phyloP scores from a whole-genome alignment of 768 basidiomycete species.

The Trametes maxima region DNA sequence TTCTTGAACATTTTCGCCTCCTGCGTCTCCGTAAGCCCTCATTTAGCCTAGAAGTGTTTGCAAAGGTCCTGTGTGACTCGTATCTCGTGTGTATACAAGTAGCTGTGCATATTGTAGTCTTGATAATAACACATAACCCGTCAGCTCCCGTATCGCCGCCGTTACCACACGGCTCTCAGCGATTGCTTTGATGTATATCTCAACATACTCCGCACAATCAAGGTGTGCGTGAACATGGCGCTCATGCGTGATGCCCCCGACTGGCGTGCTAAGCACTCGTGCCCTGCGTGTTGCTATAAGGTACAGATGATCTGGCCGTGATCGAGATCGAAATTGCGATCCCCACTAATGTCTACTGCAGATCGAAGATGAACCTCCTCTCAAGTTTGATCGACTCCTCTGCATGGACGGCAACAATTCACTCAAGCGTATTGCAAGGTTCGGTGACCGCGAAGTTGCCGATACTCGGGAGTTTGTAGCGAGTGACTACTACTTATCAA shows the following conservation, averaged over 20 bases:
- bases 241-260: constrained; percentile 34
- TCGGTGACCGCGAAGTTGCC: constrained; percentile 21
- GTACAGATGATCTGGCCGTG: constrained; percentile 15
- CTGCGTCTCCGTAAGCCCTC: constrained; percentile 21
- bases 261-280: constrained; percentile 39
- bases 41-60: constrained; percentile 24
- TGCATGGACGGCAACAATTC: background rate
- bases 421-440: constrained; percentile 28
- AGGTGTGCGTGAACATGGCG: constrained; percentile 24
- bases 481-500: constrained; percentile 33
- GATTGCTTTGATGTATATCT: constrained; percentile 42
- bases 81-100: constrained; percentile 22
- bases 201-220: constrained; percentile 26
- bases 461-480: constrained; percentile 25
- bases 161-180: constrained; percentile 30
- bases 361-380: constrained; percentile 29
- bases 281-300: constrained; percentile 41
- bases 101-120: too few relatives aligned
- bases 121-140: background rate
- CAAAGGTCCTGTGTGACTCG: constrained; percentile 23
- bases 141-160: constrained; percentile 33
- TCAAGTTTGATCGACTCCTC: background rate
- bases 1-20: constrained; percentile 18
- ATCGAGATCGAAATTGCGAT: background rate
- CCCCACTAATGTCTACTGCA: constrained; percentile 28